A percentile compares a stretch with the other conserved stretches of the same genome.
These are phyloP conservation scores for Aspergillus vadensis DNA, from an alignment of 2,329 filamentous ascomycete genomes.

Conservation along the genomic window DNA sequence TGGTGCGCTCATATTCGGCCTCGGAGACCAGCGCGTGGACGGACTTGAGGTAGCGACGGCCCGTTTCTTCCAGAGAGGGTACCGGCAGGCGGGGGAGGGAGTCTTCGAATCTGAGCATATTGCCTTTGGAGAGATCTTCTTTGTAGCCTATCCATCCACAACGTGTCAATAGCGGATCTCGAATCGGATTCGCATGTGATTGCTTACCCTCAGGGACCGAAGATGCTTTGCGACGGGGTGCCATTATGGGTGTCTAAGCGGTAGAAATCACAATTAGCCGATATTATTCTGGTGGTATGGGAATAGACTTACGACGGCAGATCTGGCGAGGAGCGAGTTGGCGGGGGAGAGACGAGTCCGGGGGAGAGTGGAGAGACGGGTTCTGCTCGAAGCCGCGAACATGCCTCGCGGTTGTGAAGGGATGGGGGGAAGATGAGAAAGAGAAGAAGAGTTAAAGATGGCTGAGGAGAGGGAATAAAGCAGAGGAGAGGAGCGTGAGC, in stretches of 20 bases:
- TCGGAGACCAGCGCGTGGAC: slow-evolving; percentile 64
- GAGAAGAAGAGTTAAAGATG: slow-evolving; percentile 14
- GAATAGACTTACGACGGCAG: slow-evolving; percentile 32
- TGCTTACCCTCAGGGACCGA: slow-evolving; percentile 50
- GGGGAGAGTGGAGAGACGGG: slow-evolving; percentile 44
- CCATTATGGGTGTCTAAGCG: slow-evolving; percentile 41
- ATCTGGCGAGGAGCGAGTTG: slow-evolving; percentile 36
- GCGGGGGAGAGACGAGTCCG: slow-evolving; percentile 41
- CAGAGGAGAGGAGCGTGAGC: slow-evolving; percentile 12
- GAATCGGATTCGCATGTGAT: slow-evolving; percentile 23
- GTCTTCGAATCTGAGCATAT: slow-evolving; percentile 68
- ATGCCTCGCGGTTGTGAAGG: slow-evolving; percentile 37
- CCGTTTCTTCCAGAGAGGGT: slow-evolving; percentile 65
- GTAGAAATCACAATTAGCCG: not conserved
- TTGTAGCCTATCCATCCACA: slow-evolving; percentile 56
- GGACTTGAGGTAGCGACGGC: slow-evolving; percentile 66
- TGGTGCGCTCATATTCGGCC: slow-evolving; percentile 62
- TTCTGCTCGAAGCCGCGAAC: slow-evolving; percentile 48
- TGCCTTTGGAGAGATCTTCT: slow-evolving; percentile 64
- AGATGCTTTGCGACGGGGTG: slow-evolving; percentile 46
- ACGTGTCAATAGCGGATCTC: not conserved
- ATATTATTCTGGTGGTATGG: not conserved
- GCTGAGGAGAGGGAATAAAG: slow-evolving; percentile 10
- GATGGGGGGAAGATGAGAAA: slow-evolving; percentile 8
- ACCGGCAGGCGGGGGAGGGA: slow-evolving; percentile 65